phyloP scores from a whole-genome alignment of 2,329 filamentous ascomycete species.

The Colletotrichum australisinense region DNA sequence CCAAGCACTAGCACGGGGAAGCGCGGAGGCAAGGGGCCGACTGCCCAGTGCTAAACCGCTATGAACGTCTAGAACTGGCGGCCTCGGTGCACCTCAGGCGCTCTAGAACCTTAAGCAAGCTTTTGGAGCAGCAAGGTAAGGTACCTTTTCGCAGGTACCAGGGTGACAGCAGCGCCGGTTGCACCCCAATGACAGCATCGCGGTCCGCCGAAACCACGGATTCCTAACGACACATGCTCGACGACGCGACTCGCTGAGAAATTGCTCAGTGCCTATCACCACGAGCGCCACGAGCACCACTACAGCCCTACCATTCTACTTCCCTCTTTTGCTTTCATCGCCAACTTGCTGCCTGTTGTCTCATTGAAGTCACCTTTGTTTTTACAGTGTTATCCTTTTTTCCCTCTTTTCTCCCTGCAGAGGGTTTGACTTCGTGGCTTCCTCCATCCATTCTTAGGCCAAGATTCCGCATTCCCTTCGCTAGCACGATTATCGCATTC shows the following conservation, averaged over 20 bases:
- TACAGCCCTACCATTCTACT: not conserved
- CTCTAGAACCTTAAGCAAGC: not conserved
- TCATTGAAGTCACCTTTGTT: not conserved
- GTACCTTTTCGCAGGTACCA: not conserved
- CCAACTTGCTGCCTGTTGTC: not conserved
- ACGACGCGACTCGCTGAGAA: conserved; percentile 25
- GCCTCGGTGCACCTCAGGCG: not conserved
- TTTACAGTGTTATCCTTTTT: not conserved
- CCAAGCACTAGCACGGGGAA: not conserved
- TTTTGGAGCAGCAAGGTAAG: not conserved
- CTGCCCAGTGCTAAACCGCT: not conserved
- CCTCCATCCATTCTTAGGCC: conserved; percentile 6
- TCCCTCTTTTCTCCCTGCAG: not conserved
- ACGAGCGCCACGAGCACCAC: conserved; percentile 6
- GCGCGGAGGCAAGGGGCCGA: not conserved
- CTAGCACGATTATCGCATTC: conserved; percentile 6
- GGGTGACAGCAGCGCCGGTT: conserved; percentile 23
- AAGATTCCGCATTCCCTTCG: not conserved
- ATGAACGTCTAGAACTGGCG: not conserved
- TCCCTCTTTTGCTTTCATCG: not conserved
- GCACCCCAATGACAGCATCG: conserved; percentile 33
- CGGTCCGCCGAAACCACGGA: conserved; percentile 17
- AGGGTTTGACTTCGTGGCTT: conserved; percentile 1
- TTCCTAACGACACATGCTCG: conserved; percentile 19
- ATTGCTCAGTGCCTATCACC: not conserved